phyloP scores from a whole-genome alignment of 139 green algal species.

The Chlorella sorokiniana region DNA sequence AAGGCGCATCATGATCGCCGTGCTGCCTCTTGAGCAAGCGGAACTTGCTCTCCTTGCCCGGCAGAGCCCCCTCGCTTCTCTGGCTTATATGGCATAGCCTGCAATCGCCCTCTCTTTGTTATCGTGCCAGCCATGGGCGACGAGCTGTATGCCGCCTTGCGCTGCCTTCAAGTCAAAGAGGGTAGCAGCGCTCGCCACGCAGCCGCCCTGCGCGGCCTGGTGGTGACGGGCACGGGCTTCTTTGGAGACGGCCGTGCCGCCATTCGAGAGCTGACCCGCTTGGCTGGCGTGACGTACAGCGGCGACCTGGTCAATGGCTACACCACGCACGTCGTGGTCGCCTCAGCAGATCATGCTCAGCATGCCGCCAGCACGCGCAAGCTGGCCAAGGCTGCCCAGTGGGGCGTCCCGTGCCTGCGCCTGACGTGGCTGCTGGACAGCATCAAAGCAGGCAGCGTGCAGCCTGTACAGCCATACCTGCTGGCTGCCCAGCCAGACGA shows the following conservation, averaged over 20 bases:
- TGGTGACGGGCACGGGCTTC: constrained; percentile 31
- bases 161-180: neutral
- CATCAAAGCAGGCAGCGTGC: neutral
- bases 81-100: no score
- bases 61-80: no score
- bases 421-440: constrained; percentile 36
- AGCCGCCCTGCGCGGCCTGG: neutral
- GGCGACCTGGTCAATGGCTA: constrained; percentile 16
- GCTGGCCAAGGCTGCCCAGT: constrained; percentile 4
- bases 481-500: neutral
- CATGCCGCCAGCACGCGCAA: neutral
- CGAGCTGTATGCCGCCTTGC: neutral
- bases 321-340: constrained; percentile 42
- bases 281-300: constrained; percentile 8
- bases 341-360: neutral
- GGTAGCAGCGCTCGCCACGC: neutral
- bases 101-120: no score
- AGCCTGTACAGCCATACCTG: neutral
- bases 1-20: no score
- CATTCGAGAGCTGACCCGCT: neutral
- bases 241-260: neutral
- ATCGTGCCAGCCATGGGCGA: neutral
- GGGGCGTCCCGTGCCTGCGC: constrained; percentile 33
- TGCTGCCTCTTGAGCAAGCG: no score
- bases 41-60: no score